phyloP scores from a whole-genome alignment of 1,284 basidiomycete species.

The Ustilago nuda region DNA sequence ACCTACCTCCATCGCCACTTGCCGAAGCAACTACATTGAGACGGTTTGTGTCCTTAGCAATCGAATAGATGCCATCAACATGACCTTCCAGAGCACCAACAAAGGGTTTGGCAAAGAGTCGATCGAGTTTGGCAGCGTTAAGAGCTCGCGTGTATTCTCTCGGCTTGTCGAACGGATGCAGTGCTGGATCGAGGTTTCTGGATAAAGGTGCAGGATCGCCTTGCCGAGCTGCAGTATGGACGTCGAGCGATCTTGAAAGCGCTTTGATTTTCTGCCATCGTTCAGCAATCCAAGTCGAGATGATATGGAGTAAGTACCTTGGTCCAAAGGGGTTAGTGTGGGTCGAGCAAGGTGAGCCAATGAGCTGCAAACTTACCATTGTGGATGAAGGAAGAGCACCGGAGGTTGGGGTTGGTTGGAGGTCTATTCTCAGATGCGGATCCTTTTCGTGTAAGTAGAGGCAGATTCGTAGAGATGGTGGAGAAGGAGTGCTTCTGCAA shows the following conservation, averaged over 20 bases:
- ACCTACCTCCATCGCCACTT: slow-evolving; percentile 91
- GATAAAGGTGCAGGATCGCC: slow-evolving; percentile 88
- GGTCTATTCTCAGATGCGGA: too few species aligned
- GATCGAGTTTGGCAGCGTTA: slow-evolving; percentile 94
- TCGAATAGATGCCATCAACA: slow-evolving; percentile 91
- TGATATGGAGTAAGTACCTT: neutral
- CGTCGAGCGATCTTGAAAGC: slow-evolving; percentile 82
- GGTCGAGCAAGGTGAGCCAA: neutral
- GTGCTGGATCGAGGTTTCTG: slow-evolving; percentile 89
- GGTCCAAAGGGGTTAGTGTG: neutral
- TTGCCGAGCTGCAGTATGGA: slow-evolving; percentile 75
- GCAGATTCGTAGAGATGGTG: neutral
- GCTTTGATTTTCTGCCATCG: slow-evolving; percentile 80
- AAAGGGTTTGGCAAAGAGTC: slow-evolving; percentile 97
- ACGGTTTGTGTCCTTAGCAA: slow-evolving; percentile 82
- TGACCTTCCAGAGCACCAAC: slow-evolving; percentile 91
- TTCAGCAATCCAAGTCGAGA: neutral
- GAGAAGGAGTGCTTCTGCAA: neutral
- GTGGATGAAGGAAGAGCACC: neutral
- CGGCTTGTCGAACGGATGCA: slow-evolving; percentile 92
- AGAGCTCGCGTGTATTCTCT: slow-evolving; percentile 93
- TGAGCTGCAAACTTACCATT: neutral
- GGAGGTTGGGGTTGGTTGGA: too few species aligned
- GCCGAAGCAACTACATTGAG: slow-evolving; percentile 89
- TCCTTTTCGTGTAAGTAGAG: too few species aligned